Percentiles rank a stretch among this genome's conserved stretches.
phyloP scores from a whole-genome alignment of 768 basidiomycete genomes.

The Tephrocybe rancida region DNA sequence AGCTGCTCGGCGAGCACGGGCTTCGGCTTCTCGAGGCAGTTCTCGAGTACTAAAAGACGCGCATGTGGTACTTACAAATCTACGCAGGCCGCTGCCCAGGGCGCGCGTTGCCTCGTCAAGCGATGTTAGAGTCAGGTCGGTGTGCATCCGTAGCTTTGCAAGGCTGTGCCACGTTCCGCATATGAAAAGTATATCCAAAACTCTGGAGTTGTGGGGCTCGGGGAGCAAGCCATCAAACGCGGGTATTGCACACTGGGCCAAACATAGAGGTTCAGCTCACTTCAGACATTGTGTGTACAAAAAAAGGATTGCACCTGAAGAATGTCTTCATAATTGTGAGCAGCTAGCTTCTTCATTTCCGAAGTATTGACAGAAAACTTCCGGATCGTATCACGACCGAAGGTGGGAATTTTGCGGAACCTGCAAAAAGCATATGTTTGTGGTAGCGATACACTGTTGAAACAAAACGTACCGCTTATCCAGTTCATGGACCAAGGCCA shows the following conservation, averaged over 20 bases:
- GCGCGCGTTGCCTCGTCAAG: conserved; percentile 21
- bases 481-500: background rate
- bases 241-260: conserved; percentile 4
- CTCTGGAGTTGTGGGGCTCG: conserved; percentile 4
- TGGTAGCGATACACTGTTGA: background rate
- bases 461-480: background rate
- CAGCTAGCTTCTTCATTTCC: conserved; percentile 22
- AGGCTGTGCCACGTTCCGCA: conserved; percentile 8
- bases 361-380: conserved; percentile 22
- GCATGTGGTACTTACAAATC: conserved; percentile 4
- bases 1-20: background rate
- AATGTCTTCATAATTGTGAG: conserved; percentile 30
- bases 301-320: conserved; percentile 31
- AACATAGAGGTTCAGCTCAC: background rate
- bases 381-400: conserved; percentile 29
- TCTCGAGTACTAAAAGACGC: conserved; percentile 2
- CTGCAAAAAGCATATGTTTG: conserved; percentile 13
- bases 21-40: conserved; percentile 10
- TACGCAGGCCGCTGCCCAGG: too few relatives aligned
- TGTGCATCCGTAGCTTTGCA: conserved; percentile 13
- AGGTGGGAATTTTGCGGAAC: conserved; percentile 30
- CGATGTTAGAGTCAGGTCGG: too few relatives aligned
- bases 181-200: conserved; percentile 7
- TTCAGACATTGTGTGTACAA: background rate
- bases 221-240: conserved; percentile 11